A percentile compares a stretch with the other conserved stretches of the same genome.
phyloP scores from a whole-genome alignment of 495 filamentous ascomycete genomes.

The Elaphomyces granulatus region DNA sequence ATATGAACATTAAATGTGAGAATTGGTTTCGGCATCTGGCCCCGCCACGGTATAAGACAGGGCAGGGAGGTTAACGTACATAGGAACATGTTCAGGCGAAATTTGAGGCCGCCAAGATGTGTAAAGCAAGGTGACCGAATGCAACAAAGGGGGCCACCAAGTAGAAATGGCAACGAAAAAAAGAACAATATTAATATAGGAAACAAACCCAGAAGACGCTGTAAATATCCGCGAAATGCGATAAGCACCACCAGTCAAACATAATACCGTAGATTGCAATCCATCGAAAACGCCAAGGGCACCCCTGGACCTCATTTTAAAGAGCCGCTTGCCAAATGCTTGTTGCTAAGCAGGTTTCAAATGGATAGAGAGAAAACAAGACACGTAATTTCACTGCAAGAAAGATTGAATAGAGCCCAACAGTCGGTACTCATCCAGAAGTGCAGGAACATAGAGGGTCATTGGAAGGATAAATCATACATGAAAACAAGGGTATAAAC shows the following conservation, averaged over 20 bases:
- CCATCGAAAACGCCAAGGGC: constrained; percentile 25
- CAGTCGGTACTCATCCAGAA: not conserved
- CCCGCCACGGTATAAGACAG: constrained; percentile 35
- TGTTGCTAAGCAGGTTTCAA: constrained; percentile 10
- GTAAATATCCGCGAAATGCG: constrained; percentile 22
- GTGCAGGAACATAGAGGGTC: not conserved
- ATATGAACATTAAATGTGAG: constrained; percentile 36
- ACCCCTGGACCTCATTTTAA: constrained; percentile 21
- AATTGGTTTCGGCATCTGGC: constrained; percentile 38
- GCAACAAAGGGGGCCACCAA: constrained; percentile 22
- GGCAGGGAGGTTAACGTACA: constrained; percentile 67
- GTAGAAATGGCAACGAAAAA: too few relatives aligned
- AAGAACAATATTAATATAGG: too few relatives aligned
- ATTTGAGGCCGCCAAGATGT: constrained; percentile 34
- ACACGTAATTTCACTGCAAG: constrained; percentile 1
- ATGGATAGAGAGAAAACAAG: constrained; percentile 10
- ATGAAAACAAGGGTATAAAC: constrained; percentile 6
- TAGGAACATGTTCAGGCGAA: constrained; percentile 53
- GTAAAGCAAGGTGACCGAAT: constrained; percentile 19
- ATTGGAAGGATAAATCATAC: constrained; percentile 3
- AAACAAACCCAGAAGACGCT: constrained; percentile 16
- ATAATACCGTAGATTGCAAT: constrained; percentile 12
- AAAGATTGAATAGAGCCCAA: constrained; percentile 4
- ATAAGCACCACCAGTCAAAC: constrained; percentile 19
- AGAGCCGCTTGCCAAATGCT: constrained; percentile 24